Evolutionary conservation across 148 eudicot species (phyloP).

Genomic region (Chenopodium formosanum): DNA sequence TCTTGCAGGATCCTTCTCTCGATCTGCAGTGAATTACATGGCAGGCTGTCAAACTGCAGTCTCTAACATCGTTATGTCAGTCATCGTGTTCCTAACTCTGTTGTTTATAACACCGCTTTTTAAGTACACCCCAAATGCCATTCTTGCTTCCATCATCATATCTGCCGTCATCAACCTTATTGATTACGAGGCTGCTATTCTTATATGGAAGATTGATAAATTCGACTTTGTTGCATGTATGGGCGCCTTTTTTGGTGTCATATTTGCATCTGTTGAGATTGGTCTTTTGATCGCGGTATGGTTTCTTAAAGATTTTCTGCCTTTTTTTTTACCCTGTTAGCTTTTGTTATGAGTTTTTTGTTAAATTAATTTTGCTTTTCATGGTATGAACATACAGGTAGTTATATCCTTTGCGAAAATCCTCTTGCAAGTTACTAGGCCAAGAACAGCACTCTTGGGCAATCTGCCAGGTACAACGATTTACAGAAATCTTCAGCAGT

Average conservation of each 20-base stretch:
- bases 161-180: slow-evolving; percentile 76
- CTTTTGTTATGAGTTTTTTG: not conserved
- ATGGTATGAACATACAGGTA: slow-evolving; percentile 42
- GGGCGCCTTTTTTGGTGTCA: slow-evolving; percentile 89
- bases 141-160: slow-evolving; percentile 74
- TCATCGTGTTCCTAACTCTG: slow-evolving; percentile 61
- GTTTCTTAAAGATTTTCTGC: not conserved
- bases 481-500: slow-evolving; percentile 69
- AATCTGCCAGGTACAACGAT: slow-evolving; percentile 70
- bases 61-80: slow-evolving; percentile 79
- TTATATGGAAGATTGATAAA: slow-evolving; percentile 91
- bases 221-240: slow-evolving; percentile 74
- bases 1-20: slow-evolving; percentile 81
- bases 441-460: slow-evolving; percentile 71
- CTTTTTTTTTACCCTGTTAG: not conserved
- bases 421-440: slow-evolving; percentile 82
- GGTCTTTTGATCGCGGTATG: slow-evolving; percentile 89
- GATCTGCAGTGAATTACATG: slow-evolving; percentile 91
- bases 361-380: not conserved
- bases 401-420: slow-evolving; percentile 78
- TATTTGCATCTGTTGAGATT: slow-evolving; percentile 75
- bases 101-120: slow-evolving; percentile 62
- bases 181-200: slow-evolving; percentile 61
- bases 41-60: slow-evolving; percentile 87
- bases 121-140: slow-evolving; percentile 68